These are phyloP conservation scores for Plasmodium cynomolgi DNA, from an alignment of 169 alveolate species.

Conservation along the genomic window DNA sequence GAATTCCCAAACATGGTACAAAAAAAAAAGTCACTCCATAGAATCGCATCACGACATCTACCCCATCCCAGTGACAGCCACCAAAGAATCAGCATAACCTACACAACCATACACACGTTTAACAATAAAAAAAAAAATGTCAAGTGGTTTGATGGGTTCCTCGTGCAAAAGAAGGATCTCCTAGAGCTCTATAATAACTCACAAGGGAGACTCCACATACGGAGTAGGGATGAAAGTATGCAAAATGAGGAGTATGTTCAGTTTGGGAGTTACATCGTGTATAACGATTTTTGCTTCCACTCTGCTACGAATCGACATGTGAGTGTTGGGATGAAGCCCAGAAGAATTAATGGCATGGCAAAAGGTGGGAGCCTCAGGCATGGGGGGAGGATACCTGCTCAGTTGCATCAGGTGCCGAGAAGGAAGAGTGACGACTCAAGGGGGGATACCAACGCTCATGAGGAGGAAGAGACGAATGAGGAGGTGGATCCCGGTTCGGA, in stretches of 20 bases:
- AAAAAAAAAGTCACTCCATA: not conserved
- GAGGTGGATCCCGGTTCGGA: not conserved
- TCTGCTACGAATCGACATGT: not conserved
- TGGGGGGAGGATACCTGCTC: not conserved
- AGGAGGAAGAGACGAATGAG: not conserved
- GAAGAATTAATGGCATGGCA: not conserved
- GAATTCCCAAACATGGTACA: not conserved
- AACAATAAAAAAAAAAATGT: conserved; percentile 14
- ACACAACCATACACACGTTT: conserved; percentile 16
- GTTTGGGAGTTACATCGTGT: conserved; percentile 49
- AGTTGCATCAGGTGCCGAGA: not conserved
- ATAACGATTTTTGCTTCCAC: conserved; percentile 5
- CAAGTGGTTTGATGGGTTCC: conserved; percentile 60
- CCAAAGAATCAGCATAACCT: not conserved
- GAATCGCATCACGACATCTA: not conserved
- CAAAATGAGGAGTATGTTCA: conserved; percentile 25
- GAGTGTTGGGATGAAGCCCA: not conserved
- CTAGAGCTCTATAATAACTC: conserved; percentile 18
- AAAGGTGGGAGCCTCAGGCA: not conserved
- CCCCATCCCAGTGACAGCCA: not conserved
- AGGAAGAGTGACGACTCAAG: not conserved
- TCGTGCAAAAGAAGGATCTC: not conserved
- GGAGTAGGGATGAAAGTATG: not conserved
- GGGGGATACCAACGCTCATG: not conserved
- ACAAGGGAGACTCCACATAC: conserved; percentile 1